A percentile compares a stretch with the other conserved stretches of the same genome.
Evolutionary conservation across 805 yeast species (phyloP).

Genomic region (Wickerhamiella brachini): DNA sequence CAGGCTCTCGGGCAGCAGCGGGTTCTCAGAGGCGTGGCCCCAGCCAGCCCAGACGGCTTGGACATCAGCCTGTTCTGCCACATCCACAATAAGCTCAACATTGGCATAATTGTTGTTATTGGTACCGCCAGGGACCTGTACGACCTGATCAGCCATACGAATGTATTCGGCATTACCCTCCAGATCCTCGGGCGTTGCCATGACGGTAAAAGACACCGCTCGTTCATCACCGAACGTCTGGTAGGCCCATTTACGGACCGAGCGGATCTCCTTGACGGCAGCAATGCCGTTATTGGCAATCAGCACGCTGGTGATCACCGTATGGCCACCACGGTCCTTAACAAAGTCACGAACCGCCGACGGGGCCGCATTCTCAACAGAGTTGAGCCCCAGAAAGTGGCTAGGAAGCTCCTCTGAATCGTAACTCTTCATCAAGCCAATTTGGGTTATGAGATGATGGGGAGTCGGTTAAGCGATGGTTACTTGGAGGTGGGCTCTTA

Average conservation of each 20-base stretch:
- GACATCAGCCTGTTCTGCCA: constrained; percentile 91
- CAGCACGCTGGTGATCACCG: constrained; percentile 68
- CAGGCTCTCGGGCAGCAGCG: constrained; percentile 79
- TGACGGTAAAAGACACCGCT: constrained; percentile 85
- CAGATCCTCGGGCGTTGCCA: constrained; percentile 99
- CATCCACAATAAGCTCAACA: constrained; percentile 90
- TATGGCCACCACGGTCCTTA: constrained; percentile 77
- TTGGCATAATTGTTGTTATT: constrained; percentile 97
- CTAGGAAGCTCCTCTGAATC: constrained; percentile 35
- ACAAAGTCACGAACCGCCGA: constrained; percentile 69
- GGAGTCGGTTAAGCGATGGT: background rate
- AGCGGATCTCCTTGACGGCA: constrained; percentile 95
- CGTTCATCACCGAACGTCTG: constrained; percentile 96
- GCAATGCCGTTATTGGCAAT: constrained; percentile 99
- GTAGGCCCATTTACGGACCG: constrained; percentile 97
- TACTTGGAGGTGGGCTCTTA: background rate
- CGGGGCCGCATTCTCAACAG: constrained; percentile 63
- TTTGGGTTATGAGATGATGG: background rate
- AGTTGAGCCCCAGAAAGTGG: constrained; percentile 73
- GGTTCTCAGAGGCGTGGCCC: constrained; percentile 99
- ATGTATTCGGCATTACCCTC: constrained; percentile 95
- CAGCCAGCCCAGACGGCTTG: constrained; percentile 99
- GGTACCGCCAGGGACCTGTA: constrained; percentile 98
- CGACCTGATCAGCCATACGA: constrained; percentile 97
- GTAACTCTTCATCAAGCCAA: constrained; percentile 14